Evolutionary conservation across 2,329 filamentous ascomycete genomes (phyloP), one percentile per base, ranked within the genome.

Genomic region (Phyllosticta citrichinensis): DNA sequence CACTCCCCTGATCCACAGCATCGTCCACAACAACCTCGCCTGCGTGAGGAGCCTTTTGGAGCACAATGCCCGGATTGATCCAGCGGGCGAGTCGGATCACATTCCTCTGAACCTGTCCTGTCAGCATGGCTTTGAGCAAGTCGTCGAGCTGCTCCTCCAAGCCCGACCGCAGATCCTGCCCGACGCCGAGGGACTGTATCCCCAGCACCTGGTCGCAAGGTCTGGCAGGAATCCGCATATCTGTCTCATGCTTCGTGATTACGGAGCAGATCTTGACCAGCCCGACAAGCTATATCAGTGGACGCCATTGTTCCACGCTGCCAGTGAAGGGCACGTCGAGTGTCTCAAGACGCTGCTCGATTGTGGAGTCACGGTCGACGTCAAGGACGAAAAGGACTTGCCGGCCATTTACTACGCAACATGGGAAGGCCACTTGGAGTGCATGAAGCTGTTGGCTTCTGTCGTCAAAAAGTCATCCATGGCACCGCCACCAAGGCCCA

Each of bases 361-460:
- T 58, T 84, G 88, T 64, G 87, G 88, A 8, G 92, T 88, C 3
- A 85, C 95, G 68, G 83, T 88, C 1, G 87, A 86, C 65, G 88
- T 91, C 60, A 77, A 90, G 52, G 94, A 99, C 70, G 94, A 99
- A 75, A 99, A 97, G 71, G 87, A 86, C 17, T 81, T 97, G 3
- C 91, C 92, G 2, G 92, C 94, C 27, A 91, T 97, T 86, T 99
- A 99, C 74, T 99, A 99, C 74, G 94, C 94, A 14, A 93, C 91
- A 0, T 99, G 94, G 94, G 94, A 99, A 76, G 94, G 94, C 0
- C 90, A 97, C 71, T 77, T 97, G 60, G 88, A 93, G 69, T 97
- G 94, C 76, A 96, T 99, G 89, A 87, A 87, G 68, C 81, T 97
- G 8, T 83, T 99, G 33, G 86, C 86, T 4, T 84, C 86, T 1